Percentiles rank a stretch among this genome's conserved stretches.
These are phyloP conservation scores for Purshia tridentata DNA, from an alignment of 306 rosid species.

Conservation along the genomic window DNA sequence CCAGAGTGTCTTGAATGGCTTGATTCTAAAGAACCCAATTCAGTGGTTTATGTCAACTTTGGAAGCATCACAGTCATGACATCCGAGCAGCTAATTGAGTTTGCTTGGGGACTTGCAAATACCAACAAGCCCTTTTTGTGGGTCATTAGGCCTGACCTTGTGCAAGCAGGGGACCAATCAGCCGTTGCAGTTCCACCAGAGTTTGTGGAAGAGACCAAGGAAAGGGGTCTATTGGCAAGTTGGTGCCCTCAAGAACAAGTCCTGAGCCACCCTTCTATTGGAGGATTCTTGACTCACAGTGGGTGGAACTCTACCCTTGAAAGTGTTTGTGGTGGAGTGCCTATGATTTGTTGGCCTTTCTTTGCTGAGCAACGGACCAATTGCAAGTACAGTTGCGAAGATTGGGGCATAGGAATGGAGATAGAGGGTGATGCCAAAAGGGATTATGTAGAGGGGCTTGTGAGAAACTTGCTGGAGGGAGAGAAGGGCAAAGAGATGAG, in stretches of 20 bases:
- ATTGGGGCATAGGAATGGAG: constrained; percentile 73
- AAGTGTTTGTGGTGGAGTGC: constrained; percentile 55
- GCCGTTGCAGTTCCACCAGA: constrained; percentile 28
- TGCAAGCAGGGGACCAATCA: not conserved
- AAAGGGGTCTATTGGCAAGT: constrained; percentile 38
- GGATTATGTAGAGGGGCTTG: constrained; percentile 39
- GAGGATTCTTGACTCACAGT: constrained; percentile 62
- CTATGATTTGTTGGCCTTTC: constrained; percentile 78
- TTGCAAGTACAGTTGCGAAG: constrained; percentile 46
- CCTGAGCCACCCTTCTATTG: constrained; percentile 47
- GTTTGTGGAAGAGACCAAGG: constrained; percentile 35
- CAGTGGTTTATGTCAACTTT: constrained; percentile 68
- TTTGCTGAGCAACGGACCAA: constrained; percentile 73
- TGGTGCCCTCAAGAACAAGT: constrained; percentile 76
- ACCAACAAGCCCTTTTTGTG: constrained; percentile 49
- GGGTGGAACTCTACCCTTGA: constrained; percentile 86
- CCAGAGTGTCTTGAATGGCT: constrained; percentile 57
- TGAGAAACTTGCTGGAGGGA: constrained; percentile 60
- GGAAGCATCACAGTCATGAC: constrained; percentile 71
- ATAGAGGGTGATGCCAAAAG: constrained; percentile 48
- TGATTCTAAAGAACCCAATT: constrained; percentile 29
- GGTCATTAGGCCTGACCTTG: constrained; percentile 62
- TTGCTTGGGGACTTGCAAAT: constrained; percentile 74
- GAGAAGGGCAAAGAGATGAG: constrained; percentile 50
- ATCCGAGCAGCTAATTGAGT: constrained; percentile 45